Evolutionary conservation across 306 rosid genomes (phyloP).

Genomic region (Nissolia schottii): DNA sequence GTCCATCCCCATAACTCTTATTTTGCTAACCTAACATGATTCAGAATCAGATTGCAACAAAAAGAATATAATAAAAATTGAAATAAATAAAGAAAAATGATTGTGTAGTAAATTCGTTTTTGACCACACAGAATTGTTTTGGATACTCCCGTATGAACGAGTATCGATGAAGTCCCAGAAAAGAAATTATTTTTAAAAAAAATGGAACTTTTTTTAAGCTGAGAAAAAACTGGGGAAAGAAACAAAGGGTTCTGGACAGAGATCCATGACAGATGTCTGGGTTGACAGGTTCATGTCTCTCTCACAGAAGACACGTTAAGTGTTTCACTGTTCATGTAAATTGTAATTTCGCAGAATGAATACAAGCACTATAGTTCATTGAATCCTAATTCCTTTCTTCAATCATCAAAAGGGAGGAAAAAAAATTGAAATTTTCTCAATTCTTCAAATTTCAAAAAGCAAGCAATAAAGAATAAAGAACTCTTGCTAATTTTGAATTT

Average conservation of each 20-base stretch:
- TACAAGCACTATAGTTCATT: conserved; percentile 18
- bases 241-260: conserved; percentile 35
- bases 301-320: conserved; percentile 44
- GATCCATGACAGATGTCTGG: conserved; percentile 38
- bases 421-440: background rate
- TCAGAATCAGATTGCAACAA: conserved; percentile 20
- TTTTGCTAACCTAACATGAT: conserved; percentile 29
- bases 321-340: conserved; percentile 37
- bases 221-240: conserved; percentile 27
- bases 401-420: conserved; percentile 11
- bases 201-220: background rate
- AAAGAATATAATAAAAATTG: background rate
- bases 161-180: conserved; percentile 34
- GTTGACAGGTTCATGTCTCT: conserved; percentile 47
- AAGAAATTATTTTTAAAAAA: too few species aligned
- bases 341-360: conserved; percentile 30
- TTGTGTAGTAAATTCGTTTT: conserved; percentile 32
- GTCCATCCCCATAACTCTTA: conserved; percentile 54
- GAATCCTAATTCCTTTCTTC: conserved; percentile 14
- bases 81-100: background rate
- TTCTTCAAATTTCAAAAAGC: background rate
- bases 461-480: background rate
- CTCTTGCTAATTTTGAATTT: background rate
- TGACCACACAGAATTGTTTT: conserved; percentile 19
- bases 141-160: conserved; percentile 29